These are phyloP conservation scores for Penicillium ochrochloron DNA, from an alignment of 495 filamentous ascomycete genomes.

Conservation along the genomic window DNA sequence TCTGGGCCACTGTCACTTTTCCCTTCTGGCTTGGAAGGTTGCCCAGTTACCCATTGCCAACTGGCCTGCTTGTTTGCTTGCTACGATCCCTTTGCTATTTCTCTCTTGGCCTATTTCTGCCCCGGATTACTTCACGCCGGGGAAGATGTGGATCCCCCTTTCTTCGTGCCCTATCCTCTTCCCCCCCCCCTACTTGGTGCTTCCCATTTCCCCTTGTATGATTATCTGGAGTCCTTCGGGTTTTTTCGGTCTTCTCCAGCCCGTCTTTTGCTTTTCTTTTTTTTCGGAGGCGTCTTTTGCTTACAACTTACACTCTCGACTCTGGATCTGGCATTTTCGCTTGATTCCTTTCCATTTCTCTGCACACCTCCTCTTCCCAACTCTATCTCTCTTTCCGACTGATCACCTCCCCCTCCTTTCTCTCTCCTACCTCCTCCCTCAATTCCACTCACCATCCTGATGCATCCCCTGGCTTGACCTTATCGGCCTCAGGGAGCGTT, in stretches of 20 bases:
- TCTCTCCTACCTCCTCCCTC: neutral
- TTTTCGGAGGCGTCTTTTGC: neutral
- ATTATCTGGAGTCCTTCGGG: constrained; percentile 14
- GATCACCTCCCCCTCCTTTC: neutral
- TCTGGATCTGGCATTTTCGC: constrained; percentile 1
- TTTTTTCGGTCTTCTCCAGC: neutral
- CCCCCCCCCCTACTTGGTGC: constrained; percentile 5
- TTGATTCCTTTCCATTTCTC: neutral
- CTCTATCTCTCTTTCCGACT: constrained; percentile 1
- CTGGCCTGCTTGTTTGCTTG: constrained; percentile 5
- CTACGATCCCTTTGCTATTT: neutral
- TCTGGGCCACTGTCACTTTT: constrained; percentile 3
- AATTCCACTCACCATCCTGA: constrained; percentile 9
- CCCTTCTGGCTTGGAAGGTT: neutral
- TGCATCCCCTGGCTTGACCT: constrained; percentile 11
- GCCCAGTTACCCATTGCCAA: constrained; percentile 4
- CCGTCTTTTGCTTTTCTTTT: neutral
- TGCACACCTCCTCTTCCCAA: neutral
- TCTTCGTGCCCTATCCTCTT: neutral
- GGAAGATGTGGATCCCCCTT: constrained; percentile 13
- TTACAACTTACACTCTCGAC: neutral
- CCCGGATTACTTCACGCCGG: constrained; percentile 7
- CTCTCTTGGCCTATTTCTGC: neutral
- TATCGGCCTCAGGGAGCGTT: constrained; percentile 22
- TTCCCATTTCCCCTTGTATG: constrained; percentile 15